Evolutionary conservation across 108 stramenopile genomes (phyloP).

Genomic region (Pseudonitzschia delicatissima): DNA sequence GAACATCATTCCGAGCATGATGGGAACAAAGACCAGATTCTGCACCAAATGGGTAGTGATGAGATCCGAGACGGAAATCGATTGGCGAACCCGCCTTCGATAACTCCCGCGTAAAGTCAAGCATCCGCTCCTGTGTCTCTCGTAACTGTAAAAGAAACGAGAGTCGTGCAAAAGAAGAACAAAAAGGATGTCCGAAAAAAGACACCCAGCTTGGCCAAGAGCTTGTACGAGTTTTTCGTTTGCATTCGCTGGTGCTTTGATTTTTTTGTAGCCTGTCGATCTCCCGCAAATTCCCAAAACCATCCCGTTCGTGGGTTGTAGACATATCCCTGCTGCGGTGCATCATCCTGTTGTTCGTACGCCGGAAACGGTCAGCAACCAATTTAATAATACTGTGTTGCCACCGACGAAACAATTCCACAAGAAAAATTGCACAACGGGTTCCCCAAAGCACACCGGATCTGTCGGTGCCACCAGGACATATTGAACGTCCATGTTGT

Average conservation of each 20-base stretch:
- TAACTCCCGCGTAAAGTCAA: slow-evolving; percentile 87
- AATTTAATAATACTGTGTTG: slow-evolving; percentile 73
- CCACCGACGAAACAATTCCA: slow-evolving; percentile 45
- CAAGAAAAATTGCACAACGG: slow-evolving; percentile 50
- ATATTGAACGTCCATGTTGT: slow-evolving; percentile 40
- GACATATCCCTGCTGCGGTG: slow-evolving; percentile 37
- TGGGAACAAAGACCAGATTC: slow-evolving; percentile 89
- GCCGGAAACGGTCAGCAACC: slow-evolving; percentile 42
- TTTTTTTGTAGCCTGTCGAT: too few species aligned
- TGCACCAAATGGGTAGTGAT: slow-evolving; percentile 67
- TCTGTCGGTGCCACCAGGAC: slow-evolving; percentile 52
- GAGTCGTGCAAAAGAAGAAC: slow-evolving; percentile 87
- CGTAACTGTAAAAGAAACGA: slow-evolving; percentile 88
- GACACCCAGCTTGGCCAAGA: slow-evolving; percentile 33
- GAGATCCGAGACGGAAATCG: slow-evolving; percentile 52
- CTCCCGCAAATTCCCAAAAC: slow-evolving; percentile 24
- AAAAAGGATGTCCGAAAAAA: slow-evolving; percentile 83
- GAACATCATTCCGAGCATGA: slow-evolving; percentile 93
- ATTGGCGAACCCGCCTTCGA: slow-evolving; percentile 55
- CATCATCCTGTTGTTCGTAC: background rate
- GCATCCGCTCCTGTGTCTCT: slow-evolving; percentile 97
- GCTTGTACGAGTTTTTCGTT: background rate
- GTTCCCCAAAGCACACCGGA: slow-evolving; percentile 71
- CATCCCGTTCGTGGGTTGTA: slow-evolving; percentile 32
- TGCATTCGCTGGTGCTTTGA: background rate